Evolutionary conservation across 805 yeast species (phyloP), one percentile per base, ranked within the genome.

Genomic region (Pichia sporocuriosa): DNA sequence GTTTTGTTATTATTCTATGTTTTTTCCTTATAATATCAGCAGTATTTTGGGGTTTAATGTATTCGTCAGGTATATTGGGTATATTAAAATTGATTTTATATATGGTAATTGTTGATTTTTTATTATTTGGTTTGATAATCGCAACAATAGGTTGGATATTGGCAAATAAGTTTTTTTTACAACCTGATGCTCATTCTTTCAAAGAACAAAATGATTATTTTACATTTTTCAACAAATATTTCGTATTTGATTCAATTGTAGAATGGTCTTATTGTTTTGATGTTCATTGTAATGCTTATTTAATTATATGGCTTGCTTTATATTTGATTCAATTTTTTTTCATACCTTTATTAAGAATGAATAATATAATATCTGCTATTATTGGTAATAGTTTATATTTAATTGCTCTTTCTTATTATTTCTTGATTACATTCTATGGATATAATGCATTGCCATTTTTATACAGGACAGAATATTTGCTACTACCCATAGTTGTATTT

Each of bases 201-300:
- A 33, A 19, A 16, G 25, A 35, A 11, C n/a, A 37, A 8, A n/a
- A 28, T 15, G 17, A 29, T 21, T 12, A 56, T 54, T 48, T 43
- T 13, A 24, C 26, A 20, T 19, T 53, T 21, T 40, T 65, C 30
- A 59, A 61, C 23, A 60, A 56, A 35, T 24, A 50, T 2, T 33
- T 68, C 54, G 57, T 69, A 56, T 50, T 44, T 8, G 52, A 56
- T 26, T 56, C 63, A n/a, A 64, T 69, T 31, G 65, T 86, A 40
- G 96, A 89, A 58, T 89, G 96, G 96, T 88, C 90, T 1, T 88
- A 86, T 58, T 87, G 96, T 65, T 89, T 89, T 58, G 97, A 88
- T 55, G 81, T 88, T 22, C 97, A 89, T 63, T 86, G 96, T 66
- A 89, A 89, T 61, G 75, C 95, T n/a, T 87, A 84, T 57, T 64